phyloP scores from a whole-genome alignment of 176 grass and related monocot genomes.

The Triticum monococcum region DNA sequence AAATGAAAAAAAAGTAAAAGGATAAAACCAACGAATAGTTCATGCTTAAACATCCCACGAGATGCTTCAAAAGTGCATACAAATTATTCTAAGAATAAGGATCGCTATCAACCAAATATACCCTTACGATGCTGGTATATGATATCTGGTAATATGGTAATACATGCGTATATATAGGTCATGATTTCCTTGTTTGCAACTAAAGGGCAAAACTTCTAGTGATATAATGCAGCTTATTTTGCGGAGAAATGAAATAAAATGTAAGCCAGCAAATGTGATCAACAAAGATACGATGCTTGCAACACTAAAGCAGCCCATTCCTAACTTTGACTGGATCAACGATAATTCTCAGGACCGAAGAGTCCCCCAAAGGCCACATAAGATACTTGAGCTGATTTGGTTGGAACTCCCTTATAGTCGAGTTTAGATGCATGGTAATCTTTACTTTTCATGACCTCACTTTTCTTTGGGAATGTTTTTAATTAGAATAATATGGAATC shows the following conservation, averaged over 20 bases:
- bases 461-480: constrained; percentile 3
- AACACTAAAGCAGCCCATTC: neutral
- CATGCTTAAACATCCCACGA: neutral
- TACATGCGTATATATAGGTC: neutral
- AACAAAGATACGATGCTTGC: neutral
- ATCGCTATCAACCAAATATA: neutral
- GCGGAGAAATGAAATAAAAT: neutral
- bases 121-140: neutral
- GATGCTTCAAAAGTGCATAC: neutral
- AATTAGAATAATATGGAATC: neutral
- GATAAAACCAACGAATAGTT: neutral
- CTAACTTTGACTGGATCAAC: neutral
- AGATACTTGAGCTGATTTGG: constrained; percentile 7
- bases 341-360: neutral
- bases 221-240: neutral
- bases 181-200: neutral
- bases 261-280: neutral
- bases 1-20: neutral
- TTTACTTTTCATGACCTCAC: neutral
- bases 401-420: neutral
- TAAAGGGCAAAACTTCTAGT: neutral
- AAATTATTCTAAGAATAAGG: neutral
- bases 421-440: neutral
- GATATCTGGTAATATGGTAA: neutral
- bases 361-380: neutral